Percentiles rank a stretch among this genome's conserved stretches.
Conservation (phyloP, 768 basidiomycete species). For the Clitopilus passeckerianus region DNA sequence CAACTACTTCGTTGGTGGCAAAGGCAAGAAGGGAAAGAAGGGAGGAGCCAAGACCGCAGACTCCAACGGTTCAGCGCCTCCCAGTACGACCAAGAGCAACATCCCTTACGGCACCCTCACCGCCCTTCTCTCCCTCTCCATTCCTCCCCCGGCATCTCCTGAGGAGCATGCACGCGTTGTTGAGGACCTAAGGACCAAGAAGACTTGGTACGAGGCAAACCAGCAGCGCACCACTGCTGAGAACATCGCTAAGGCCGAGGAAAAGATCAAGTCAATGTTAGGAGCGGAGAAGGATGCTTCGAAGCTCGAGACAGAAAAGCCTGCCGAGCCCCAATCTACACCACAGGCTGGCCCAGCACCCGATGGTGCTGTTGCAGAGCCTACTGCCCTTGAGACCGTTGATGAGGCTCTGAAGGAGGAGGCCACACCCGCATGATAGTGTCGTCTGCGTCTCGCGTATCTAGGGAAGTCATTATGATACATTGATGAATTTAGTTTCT, state of each 20-base stretch:
- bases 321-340: conserved; percentile 41
- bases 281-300: not conserved
- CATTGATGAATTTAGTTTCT: not conserved
- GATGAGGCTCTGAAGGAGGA: conserved; percentile 27
- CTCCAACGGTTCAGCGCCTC: conserved; percentile 22
- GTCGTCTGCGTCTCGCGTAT: not conserved
- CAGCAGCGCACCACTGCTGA: conserved; percentile 76
- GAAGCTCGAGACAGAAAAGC: conserved; percentile 6
- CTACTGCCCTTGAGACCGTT: conserved; percentile 36
- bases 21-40: conserved; percentile 66
- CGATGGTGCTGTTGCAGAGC: conserved; percentile 27
- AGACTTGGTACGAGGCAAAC: conserved; percentile 93
- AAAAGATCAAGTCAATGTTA: conserved; percentile 50
- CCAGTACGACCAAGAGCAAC: conserved; percentile 32
- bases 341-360: conserved; percentile 27
- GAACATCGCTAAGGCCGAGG: conserved; percentile 77
- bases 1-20: conserved; percentile 71
- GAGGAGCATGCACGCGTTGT: conserved; percentile 80
- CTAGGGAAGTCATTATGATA: conserved; percentile 5
- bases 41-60: conserved; percentile 34
- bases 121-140: conserved; percentile 83
- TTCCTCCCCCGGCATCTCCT: conserved; percentile 78
- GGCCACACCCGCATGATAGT: conserved; percentile 6
- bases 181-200: conserved; percentile 90
- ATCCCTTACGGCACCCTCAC: conserved; percentile 82